phyloP scores from a whole-genome alignment of 495 filamentous ascomycete genomes.

The Terfezia claveryi region DNA sequence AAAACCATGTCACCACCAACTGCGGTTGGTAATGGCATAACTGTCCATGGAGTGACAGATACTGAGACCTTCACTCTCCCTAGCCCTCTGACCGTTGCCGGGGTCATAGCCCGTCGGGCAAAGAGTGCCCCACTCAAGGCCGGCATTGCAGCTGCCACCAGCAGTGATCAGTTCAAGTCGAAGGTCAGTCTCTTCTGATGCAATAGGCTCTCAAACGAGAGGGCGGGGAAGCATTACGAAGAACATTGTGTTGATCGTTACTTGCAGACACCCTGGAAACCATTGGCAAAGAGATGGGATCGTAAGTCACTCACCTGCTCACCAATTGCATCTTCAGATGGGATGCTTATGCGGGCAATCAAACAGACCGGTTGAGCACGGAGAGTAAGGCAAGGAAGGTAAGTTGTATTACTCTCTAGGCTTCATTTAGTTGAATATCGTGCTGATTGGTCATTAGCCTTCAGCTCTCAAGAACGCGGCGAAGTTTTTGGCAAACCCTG shows the following conservation, averaged over 20 bases:
- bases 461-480: constrained; percentile 64
- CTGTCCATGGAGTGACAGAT: constrained; percentile 10
- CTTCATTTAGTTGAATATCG: not conserved
- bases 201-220: too few species aligned
- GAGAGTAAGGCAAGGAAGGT: constrained; percentile 30
- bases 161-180: constrained; percentile 69
- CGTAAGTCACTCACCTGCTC: constrained; percentile 23
- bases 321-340: constrained; percentile 16
- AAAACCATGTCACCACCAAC: not conserved
- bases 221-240: too few species aligned
- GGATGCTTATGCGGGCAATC: not conserved
- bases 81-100: constrained; percentile 46
- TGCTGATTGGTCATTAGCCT: constrained; percentile 19
- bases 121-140: constrained; percentile 45
- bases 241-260: not conserved
- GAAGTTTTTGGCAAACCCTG: constrained; percentile 30
- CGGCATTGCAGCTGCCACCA: constrained; percentile 53
- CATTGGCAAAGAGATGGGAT: constrained; percentile 65
- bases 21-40: not conserved
- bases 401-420: not conserved
- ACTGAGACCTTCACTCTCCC: constrained; percentile 21
- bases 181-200: too few species aligned
- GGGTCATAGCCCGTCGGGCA: constrained; percentile 42
- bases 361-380: constrained; percentile 30
- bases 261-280: constrained; percentile 39